Conservation (phyloP, 176 grass and related monocot species). For the Bolboschoenus planiculmis region DNA sequence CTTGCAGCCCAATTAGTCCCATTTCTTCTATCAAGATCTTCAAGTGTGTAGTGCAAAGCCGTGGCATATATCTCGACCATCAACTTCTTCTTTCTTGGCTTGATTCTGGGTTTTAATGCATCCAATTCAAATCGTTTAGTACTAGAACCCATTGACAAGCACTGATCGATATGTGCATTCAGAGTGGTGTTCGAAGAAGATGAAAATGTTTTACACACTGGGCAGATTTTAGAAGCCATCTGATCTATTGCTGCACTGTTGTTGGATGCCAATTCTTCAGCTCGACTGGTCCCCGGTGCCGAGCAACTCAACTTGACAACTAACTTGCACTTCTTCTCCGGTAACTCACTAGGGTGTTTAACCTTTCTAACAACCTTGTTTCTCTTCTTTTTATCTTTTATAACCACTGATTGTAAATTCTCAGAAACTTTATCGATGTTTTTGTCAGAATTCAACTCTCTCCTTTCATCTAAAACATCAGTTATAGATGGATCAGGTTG, state of each 20-base stretch:
- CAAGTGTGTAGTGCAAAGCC: conserved; percentile 59
- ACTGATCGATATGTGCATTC: conserved; percentile 96
- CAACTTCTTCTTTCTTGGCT: conserved; percentile 74
- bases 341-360: conserved; percentile 29
- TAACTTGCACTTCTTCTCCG: conserved; percentile 63
- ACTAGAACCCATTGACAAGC: conserved; percentile 63
- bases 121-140: conserved; percentile 35
- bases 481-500: conserved; percentile 27
- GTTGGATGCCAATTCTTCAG: conserved; percentile 50
- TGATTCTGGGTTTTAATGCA: conserved; percentile 53
- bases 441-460: conserved; percentile 30
- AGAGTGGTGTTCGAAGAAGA: conserved; percentile 93
- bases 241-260: conserved; percentile 55
- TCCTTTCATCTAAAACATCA: conserved; percentile 30
- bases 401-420: conserved; percentile 24
- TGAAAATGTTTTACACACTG: conserved; percentile 86
- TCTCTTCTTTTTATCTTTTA: conserved; percentile 38
- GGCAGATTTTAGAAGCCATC: conserved; percentile 87
- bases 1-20: conserved; percentile 70
- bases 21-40: conserved; percentile 92
- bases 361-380: conserved; percentile 30
- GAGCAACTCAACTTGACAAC: conserved; percentile 47
- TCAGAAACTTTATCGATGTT: conserved; percentile 27
- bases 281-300: conserved; percentile 26
- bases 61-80: conserved; percentile 79